A percentile compares a stretch with the other conserved stretches of the same genome.
Evolutionary conservation across 1,284 basidiomycete species (phyloP).

Genomic region (Kwoniella shivajii): DNA sequence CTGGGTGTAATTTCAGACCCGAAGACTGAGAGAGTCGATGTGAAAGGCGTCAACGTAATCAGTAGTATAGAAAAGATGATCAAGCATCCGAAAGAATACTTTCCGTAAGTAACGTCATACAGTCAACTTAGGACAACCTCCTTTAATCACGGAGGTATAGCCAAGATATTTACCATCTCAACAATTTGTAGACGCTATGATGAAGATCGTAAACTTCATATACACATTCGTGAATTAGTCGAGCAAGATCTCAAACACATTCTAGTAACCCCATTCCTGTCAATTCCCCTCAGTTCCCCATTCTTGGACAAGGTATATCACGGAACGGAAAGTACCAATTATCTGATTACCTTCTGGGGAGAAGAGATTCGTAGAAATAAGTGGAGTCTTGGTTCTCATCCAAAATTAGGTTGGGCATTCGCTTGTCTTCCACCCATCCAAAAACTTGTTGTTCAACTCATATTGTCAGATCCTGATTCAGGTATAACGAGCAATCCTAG

Average conservation of each 20-base stretch:
- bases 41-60: background rate
- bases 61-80: background rate
- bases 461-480: background rate
- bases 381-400: background rate
- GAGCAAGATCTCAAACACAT: background rate
- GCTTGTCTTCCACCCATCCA: background rate
- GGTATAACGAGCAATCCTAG: too few relatives aligned
- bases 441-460: background rate
- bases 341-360: background rate
- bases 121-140: too few relatives aligned
- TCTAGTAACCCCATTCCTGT: background rate
- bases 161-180: too few relatives aligned
- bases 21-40: background rate
- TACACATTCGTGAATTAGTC: background rate
- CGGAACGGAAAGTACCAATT: background rate
- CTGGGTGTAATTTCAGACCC: background rate
- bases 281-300: background rate
- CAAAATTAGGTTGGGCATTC: background rate
- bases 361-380: background rate
- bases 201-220: background rate
- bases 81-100: background rate
- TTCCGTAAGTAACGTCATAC: background rate
- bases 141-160: too few relatives aligned
- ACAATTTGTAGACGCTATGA: background rate
- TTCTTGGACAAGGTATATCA: background rate